Evolutionary conservation across 768 basidiomycete species (phyloP), one percentile per base, ranked within the genome.

Genomic region (Phylloporus arenicola): DNA sequence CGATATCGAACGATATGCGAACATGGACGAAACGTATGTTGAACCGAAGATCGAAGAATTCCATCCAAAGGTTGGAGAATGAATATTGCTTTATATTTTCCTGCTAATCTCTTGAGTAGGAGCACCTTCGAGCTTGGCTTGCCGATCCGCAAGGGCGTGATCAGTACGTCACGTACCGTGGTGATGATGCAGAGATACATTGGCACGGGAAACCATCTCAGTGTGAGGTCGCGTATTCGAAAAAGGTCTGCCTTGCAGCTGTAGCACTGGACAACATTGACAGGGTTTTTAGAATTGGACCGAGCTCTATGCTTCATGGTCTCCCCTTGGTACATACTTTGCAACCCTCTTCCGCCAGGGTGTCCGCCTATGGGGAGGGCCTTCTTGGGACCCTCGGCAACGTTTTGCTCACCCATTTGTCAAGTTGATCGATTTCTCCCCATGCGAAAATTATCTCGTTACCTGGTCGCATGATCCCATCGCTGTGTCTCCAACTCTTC

Each of bases 401-500:
- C 86, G 91, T 41, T 97, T 96, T 65, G 92, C 92, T 14, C 96
- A 99, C 68, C 93, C 93, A 5, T 77, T 94, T 48, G 92, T 95
- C 62, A 92, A 92, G 69, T 78, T 97, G 43, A 86, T 99, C 65
- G 94, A 97, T 68, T 98, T 98, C 70, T 97, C 95, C 9, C 92
- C 96, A 4, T 89, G 88, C 72, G 96, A 99, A 71, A 84, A 89
- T 51, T 98, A 95, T 71, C 72, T 99, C 52, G 90, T 98, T 61
- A 98, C 96, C 37, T 97, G 93, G 91, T 97, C 96, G 2, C 86
- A 92, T 57, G 91, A 95, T 58, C 84, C 93, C 13, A 93, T 98
- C 57, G 78, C 85, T 35, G 86, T 93, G 25, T 84, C 88, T 22
- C 86, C 90, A 52, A 83, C 83, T 54, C 83, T 86, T 35, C 73